A percentile compares a stretch with the other conserved stretches of the same genome.
These are phyloP conservation scores for Epichloe uncinata DNA, from an alignment of 2,329 filamentous ascomycete species.

Conservation along the genomic window DNA sequence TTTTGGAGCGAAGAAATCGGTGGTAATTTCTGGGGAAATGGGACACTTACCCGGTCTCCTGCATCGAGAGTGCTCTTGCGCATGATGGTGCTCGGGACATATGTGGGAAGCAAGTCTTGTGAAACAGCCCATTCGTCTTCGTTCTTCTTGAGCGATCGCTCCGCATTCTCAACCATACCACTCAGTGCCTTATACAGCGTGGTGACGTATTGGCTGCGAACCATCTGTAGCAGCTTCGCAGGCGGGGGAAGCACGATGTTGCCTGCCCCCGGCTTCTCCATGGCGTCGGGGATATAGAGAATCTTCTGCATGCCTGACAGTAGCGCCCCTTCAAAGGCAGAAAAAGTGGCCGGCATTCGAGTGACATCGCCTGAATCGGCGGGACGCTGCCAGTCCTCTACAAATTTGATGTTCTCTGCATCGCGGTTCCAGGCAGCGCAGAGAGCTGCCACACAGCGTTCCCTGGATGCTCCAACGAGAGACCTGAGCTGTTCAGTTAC, in stretches of 20 bases:
- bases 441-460: constrained; percentile 72
- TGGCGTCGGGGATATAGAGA: constrained; percentile 79
- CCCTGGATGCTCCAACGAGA: constrained; percentile 65
- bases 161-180: constrained; percentile 94
- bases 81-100: constrained; percentile 13
- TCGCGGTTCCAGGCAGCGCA: constrained; percentile 90
- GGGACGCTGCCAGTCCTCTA: constrained; percentile 88
- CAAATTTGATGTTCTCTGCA: constrained; percentile 77
- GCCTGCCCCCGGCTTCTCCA: constrained; percentile 53
- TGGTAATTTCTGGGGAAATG: not conserved
- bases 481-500: constrained; percentile 60
- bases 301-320: constrained; percentile 88
- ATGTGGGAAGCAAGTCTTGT: constrained; percentile 26
- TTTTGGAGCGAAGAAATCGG: constrained; percentile 7
- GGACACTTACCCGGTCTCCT: constrained; percentile 37
- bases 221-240: constrained; percentile 78
- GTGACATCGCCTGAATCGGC: constrained; percentile 76
- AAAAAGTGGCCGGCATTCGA: constrained; percentile 76
- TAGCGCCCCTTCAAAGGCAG: constrained; percentile 71
- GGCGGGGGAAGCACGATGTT: constrained; percentile 84
- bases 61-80: constrained; percentile 38
- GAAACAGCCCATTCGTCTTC: constrained; percentile 49
- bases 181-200: constrained; percentile 89
- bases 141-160: constrained; percentile 53
- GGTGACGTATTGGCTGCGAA: constrained; percentile 81